Conservation (phyloP, 1,284 basidiomycete species). For the Sphagnurus paluster region DNA sequence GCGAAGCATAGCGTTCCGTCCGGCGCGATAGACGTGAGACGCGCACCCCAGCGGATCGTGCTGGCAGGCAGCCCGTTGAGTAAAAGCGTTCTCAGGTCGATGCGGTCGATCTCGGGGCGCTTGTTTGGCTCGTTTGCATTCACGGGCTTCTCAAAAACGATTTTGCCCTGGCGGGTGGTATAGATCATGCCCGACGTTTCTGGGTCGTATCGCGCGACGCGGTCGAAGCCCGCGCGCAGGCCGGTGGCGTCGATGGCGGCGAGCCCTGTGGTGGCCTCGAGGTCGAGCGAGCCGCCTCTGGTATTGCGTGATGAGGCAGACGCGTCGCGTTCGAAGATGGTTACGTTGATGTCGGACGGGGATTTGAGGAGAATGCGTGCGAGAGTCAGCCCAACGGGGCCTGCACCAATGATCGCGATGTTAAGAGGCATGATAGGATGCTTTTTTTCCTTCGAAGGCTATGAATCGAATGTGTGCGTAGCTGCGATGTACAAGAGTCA, state of each 20-base stretch:
- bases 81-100: slow-evolving; percentile 19
- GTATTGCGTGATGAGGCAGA: slow-evolving; percentile 25
- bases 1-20: slow-evolving; percentile 17
- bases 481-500: too few species aligned
- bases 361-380: slow-evolving; percentile 35
- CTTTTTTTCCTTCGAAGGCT: too few species aligned
- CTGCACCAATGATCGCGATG: slow-evolving; percentile 36
- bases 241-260: slow-evolving; percentile 29
- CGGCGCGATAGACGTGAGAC: slow-evolving; percentile 9
- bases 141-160: slow-evolving; percentile 16
- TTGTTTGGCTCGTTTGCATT: slow-evolving; percentile 12
- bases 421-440: slow-evolving; percentile 13
- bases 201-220: slow-evolving; percentile 23
- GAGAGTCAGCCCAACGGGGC: slow-evolving; percentile 38
- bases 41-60: slow-evolving; percentile 22
- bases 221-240: slow-evolving; percentile 27
- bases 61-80: slow-evolving; percentile 18
- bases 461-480: too few species aligned
- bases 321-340: slow-evolving; percentile 36
- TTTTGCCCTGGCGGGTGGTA: slow-evolving; percentile 23
- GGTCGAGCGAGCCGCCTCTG: slow-evolving; percentile 41
- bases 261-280: slow-evolving; percentile 37
- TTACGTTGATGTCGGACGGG: slow-evolving; percentile 24
- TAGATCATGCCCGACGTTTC: slow-evolving; percentile 26
- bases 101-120: slow-evolving; percentile 32